phyloP scores from a whole-genome alignment of 1,139 yeast genomes.

The Keqinozyma sinolaborantium region DNA sequence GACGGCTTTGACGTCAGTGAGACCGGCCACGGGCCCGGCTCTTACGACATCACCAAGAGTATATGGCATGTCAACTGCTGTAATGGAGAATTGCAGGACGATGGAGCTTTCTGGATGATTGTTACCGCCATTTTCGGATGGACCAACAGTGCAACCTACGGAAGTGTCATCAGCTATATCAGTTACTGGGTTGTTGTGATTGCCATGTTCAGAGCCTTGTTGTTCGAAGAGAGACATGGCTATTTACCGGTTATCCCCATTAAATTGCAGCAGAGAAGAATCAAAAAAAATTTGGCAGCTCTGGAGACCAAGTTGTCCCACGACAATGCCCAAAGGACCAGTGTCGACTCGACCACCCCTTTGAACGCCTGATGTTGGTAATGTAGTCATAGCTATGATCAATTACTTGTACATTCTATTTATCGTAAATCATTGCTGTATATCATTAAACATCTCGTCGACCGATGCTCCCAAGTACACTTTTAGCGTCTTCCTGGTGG shows the following conservation, averaged over 20 bases:
- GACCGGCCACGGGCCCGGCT: slow-evolving; percentile 48
- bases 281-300: slow-evolving; percentile 37
- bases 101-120: slow-evolving; percentile 44
- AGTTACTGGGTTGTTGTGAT: slow-evolving; percentile 35
- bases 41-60: slow-evolving; percentile 36
- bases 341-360: slow-evolving; percentile 29
- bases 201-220: slow-evolving; percentile 21
- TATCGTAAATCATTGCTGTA: too few relatives aligned
- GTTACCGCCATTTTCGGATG: slow-evolving; percentile 45
- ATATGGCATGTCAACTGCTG: slow-evolving; percentile 50
- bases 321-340: slow-evolving; percentile 11
- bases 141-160: slow-evolving; percentile 49
- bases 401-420: too few relatives aligned
- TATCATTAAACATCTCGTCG: slow-evolving; percentile 46
- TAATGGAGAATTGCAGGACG: slow-evolving; percentile 42
- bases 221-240: slow-evolving; percentile 64
- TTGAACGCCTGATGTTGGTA: too few relatives aligned
- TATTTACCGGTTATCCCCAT: slow-evolving; percentile 58
- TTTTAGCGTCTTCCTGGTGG: slow-evolving; percentile 58
- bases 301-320: neutral
- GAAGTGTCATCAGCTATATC: slow-evolving; percentile 37
- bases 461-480: slow-evolving; percentile 66
- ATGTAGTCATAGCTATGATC: too few relatives aligned
- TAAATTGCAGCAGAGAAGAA: slow-evolving; percentile 54
- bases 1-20: slow-evolving; percentile 46